Base-by-base conservation (phyloP, 2,329 filamentous ascomycete genomes). In the Trichoderma semiorbis region DNA sequence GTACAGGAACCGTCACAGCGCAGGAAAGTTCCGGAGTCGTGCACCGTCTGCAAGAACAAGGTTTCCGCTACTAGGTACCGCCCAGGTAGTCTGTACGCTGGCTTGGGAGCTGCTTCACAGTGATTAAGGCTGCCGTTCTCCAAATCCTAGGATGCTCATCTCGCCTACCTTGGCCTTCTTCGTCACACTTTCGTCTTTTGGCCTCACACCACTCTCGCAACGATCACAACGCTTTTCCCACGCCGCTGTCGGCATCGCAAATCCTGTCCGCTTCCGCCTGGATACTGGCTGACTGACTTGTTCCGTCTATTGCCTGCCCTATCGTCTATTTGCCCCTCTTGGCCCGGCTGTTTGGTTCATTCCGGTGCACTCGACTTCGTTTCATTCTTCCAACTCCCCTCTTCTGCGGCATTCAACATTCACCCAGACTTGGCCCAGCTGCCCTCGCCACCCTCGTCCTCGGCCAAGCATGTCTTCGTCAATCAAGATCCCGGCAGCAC, bases 401-500 rank as follows among this genome's bases (percentile, higher is more conserved):
- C 66, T 26, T 64, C 24, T 64, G 67, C 71, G 53, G 34, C 67
- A 24, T 65, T 34, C 55, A 50, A 32, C 67, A 30, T 26, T 60
- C 60, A 60, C 58, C 18, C 43, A 70, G 60, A 60, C 69, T 68
- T 58, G 30, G 69, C 71, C 61, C 55, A 58, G 61, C 73, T 70
- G 21, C 47, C 47, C 21, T 53, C 47, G n/a, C 47, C 47, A 34
- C 62, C 58, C 70, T 66, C 68, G 18, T 43, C 30, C 69, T 72
- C 60, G 74, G 72, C 76, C 74, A 81, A 34, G 74, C 75, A 90
- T 91, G 89, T 90, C 90, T 73, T 90, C 90, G 72, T 92, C 90
- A 73, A 93, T 93, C 82, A 85, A 87, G 75, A 93, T 94, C 76
- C 91, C 91, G 76, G 80, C 81, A 74, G 82, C 77, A 57, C 79